Evolutionary conservation across 345 rosid species (phyloP).

Genomic region (Aquilaria malaccensis): DNA sequence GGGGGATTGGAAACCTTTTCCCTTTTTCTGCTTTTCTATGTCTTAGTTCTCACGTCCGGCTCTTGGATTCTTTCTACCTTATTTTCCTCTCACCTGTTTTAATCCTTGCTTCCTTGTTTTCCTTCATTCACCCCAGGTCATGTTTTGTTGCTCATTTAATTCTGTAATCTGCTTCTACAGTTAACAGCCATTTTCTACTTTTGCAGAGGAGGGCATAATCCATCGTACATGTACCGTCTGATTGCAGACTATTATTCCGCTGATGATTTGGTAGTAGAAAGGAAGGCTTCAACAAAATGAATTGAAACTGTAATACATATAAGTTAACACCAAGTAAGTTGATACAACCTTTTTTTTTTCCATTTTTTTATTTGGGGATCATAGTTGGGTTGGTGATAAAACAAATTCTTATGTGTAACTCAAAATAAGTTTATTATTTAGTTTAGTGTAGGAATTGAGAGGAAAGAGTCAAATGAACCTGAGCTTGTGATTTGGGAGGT

Average conservation of each 20-base stretch:
- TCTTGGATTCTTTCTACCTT: background rate
- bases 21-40: background rate
- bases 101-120: background rate
- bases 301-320: background rate
- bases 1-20: slow-evolving; percentile 3
- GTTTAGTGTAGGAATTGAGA: too few relatives aligned
- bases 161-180: background rate
- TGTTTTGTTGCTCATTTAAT: background rate
- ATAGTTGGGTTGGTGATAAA: too few relatives aligned
- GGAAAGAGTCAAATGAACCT: too few relatives aligned
- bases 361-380: too few relatives aligned
- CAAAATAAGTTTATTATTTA: too few relatives aligned
- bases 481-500: too few relatives aligned
- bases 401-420: too few relatives aligned
- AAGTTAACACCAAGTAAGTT: too few relatives aligned
- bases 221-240: slow-evolving; percentile 94
- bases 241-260: slow-evolving; percentile 97
- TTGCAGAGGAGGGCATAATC: slow-evolving; percentile 95
- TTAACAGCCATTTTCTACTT: slow-evolving; percentile 3
- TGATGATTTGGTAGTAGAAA: slow-evolving; percentile 79
- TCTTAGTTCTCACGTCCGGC: background rate
- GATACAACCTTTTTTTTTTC: too few relatives aligned
- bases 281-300: slow-evolving; percentile 33
- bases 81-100: background rate
- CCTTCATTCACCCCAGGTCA: background rate